A percentile compares a stretch with the other conserved stretches of the same genome.
Conservation (phyloP, 1,139 yeast species). For the Yamadazyma triangularis region DNA sequence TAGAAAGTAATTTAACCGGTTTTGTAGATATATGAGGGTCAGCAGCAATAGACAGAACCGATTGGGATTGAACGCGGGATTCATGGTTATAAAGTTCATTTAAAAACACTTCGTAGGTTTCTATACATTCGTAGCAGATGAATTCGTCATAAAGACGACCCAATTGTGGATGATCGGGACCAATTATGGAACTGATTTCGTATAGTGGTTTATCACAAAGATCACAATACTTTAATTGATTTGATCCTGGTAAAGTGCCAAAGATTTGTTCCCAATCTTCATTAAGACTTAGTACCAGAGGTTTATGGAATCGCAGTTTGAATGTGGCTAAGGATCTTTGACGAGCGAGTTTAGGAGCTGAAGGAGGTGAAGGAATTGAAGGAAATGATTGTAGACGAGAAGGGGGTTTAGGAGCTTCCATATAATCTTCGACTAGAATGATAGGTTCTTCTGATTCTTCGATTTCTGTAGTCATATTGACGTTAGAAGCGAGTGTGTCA, state of each 20-base stretch:
- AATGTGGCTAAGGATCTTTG: conserved; percentile 38
- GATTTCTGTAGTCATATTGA: conserved; percentile 13
- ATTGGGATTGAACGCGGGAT: no score
- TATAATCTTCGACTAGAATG: conserved; percentile 49
- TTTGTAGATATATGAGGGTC: no score
- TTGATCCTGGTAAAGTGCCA: conserved; percentile 38
- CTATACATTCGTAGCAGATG: conserved; percentile 63
- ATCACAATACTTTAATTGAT: conserved; percentile 48
- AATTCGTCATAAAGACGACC: conserved; percentile 39
- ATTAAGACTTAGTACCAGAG: conserved; percentile 7
- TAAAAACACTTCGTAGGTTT: conserved; percentile 50
- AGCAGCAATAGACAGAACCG: no score
- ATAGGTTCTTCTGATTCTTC: conserved; percentile 41
- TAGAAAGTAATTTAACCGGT: conserved; percentile 18
- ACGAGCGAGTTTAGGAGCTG: conserved; percentile 13
- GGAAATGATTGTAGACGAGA: no score
- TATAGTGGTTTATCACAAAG: conserved; percentile 65
- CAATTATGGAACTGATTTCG: conserved; percentile 50
- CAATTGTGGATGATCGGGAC: conserved; percentile 11
- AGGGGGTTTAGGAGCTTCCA: conserved; percentile 14
- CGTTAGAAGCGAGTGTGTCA: conserved; percentile 10
- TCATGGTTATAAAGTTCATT: conserved; percentile 30
- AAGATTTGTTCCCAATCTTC: conserved; percentile 38
- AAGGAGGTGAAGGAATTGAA: not conserved
- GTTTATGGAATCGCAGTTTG: conserved; percentile 22